Percentiles rank a stretch among this genome's conserved stretches.
These are phyloP conservation scores for Miscanthus sacchariflorus DNA, from an alignment of 202 grass and related monocot species.

Conservation along the genomic window DNA sequence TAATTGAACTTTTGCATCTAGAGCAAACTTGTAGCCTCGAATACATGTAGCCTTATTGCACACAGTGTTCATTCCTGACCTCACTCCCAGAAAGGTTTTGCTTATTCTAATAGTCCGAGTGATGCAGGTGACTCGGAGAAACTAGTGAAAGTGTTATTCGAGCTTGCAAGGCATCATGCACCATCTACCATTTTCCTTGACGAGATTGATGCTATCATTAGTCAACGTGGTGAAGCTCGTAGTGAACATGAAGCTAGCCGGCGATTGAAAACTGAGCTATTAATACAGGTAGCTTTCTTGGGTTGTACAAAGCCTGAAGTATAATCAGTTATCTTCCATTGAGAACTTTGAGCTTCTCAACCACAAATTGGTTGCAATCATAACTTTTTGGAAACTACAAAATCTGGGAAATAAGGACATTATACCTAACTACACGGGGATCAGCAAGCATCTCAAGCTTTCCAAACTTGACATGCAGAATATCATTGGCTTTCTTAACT, in stretches of 20 bases:
- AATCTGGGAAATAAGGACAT: slow-evolving; percentile 3
- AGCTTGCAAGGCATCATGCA: slow-evolving; percentile 93
- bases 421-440: not conserved
- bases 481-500: slow-evolving; percentile 19
- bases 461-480: slow-evolving; percentile 1
- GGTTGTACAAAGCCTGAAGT: not conserved
- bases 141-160: slow-evolving; percentile 89
- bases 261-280: slow-evolving; percentile 89
- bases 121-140: slow-evolving; percentile 95
- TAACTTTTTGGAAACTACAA: slow-evolving; percentile 4
- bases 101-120: slow-evolving; percentile 34
- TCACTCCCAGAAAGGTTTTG: slow-evolving; percentile 9
- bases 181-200: slow-evolving; percentile 98
- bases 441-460: slow-evolving; percentile 2
- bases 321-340: slow-evolving; percentile 1
- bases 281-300: slow-evolving; percentile 72
- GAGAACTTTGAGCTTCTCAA: slow-evolving; percentile 5
- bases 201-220: slow-evolving; percentile 96
- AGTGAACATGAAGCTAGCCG: slow-evolving; percentile 97
- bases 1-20: slow-evolving; percentile 2
- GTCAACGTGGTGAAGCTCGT: slow-evolving; percentile 90
- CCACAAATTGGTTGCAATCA: not conserved
- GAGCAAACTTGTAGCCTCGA: not conserved
- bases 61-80: not conserved
- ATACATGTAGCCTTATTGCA: not conserved